Evolutionary conservation across 1,284 basidiomycete species (phyloP).

Genomic region (Filobasidium uniguttulatum): DNA sequence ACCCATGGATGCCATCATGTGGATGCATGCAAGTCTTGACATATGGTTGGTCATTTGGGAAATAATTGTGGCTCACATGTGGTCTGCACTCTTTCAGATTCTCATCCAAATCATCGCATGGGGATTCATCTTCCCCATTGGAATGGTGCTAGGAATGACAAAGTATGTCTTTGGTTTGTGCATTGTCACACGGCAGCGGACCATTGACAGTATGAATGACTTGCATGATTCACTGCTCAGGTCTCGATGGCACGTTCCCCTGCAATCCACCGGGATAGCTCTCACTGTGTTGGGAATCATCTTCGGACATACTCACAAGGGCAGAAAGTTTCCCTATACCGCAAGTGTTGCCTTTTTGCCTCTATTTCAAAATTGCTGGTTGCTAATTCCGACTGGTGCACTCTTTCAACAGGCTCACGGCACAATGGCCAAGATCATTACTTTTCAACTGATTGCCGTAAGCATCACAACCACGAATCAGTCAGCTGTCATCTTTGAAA

Average conservation of each 20-base stretch:
- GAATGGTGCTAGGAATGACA: conserved; percentile 71
- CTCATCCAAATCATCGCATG: conserved; percentile 58
- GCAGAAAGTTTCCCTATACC: conserved; percentile 55
- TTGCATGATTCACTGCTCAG: conserved; percentile 16
- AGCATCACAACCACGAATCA: conserved; percentile 8
- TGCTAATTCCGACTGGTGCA: conserved; percentile 2
- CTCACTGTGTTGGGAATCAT: conserved; percentile 58
- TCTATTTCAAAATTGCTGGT: background rate
- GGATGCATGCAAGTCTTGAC: conserved; percentile 46
- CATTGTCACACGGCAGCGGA: background rate
- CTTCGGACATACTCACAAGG: conserved; percentile 67
- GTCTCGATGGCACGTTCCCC: conserved; percentile 65
- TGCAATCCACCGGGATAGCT: conserved; percentile 57
- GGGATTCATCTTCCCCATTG: conserved; percentile 68
- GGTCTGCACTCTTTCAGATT: conserved; percentile 37
- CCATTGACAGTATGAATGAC: background rate
- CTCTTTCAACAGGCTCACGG: conserved; percentile 43
- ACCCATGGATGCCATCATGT: conserved; percentile 63
- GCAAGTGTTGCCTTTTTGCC: conserved; percentile 23
- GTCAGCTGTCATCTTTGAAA: no score
- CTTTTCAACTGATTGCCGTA: conserved; percentile 46
- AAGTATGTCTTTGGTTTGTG: conserved; percentile 40
- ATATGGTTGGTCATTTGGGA: background rate
- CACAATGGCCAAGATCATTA: conserved; percentile 53
- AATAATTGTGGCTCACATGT: background rate